Evolutionary conservation across 164 flowering plant genomes (phyloP).

Genomic region (Berberis thunbergii): DNA sequence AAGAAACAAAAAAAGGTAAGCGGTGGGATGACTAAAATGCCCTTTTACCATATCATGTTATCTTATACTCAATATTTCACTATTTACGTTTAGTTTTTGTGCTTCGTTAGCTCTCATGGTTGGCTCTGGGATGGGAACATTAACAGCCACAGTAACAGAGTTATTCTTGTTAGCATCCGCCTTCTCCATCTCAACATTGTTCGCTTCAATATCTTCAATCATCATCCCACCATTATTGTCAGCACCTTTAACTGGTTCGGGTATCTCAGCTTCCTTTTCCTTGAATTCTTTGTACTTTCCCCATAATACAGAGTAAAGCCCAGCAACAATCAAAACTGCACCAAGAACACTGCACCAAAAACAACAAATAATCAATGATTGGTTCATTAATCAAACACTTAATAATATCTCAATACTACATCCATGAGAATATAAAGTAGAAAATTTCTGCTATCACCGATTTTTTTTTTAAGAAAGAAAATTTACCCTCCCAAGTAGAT

Average conservation of each 20-base stretch:
- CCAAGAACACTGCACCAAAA: conserved; percentile 57
- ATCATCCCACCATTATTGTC: conserved; percentile 13
- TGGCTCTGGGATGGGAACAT: conserved; percentile 17
- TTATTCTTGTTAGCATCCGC: conserved; percentile 16
- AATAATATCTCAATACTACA: neutral
- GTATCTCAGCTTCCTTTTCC: conserved; percentile 37
- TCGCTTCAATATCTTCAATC: conserved; percentile 32
- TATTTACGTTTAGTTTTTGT: conserved; percentile 6
- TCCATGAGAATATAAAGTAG: neutral
- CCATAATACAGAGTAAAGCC: conserved; percentile 84
- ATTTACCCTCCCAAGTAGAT: conserved; percentile 88
- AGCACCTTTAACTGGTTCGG: conserved; percentile 35
- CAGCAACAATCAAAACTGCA: conserved; percentile 53
- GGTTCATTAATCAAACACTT: neutral
- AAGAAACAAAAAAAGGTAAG: conserved; percentile 12
- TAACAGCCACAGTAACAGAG: neutral
- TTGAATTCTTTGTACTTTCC: conserved; percentile 76
- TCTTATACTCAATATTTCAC: neutral
- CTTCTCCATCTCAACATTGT: conserved; percentile 26
- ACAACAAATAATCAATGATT: neutral
- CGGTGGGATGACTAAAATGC: conserved; percentile 5
- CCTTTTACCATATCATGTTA: conserved; percentile 3
- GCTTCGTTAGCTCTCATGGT: conserved; percentile 27
- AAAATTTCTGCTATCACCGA: neutral
- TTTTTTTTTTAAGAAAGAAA: neutral